Percentiles rank a stretch among this genome's conserved stretches.
Conservation (phyloP, 768 basidiomycete species). For the Boletellus emodensis region DNA sequence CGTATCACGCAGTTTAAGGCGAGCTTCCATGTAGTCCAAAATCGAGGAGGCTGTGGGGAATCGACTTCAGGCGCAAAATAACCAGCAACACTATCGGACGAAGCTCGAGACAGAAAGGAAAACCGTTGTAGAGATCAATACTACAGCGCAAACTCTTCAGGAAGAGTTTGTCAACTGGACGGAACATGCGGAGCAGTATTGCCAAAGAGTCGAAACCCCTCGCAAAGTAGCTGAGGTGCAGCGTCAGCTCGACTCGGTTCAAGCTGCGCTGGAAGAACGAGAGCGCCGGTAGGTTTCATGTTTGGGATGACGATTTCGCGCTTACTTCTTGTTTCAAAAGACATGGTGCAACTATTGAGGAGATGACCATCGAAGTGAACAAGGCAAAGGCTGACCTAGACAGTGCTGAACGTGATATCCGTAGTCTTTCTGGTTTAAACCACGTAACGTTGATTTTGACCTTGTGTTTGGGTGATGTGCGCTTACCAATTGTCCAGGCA, state of each 20-base stretch:
- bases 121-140: constrained; percentile 44
- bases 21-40: constrained; percentile 37
- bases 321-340: constrained; percentile 33
- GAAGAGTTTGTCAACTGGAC: constrained; percentile 69
- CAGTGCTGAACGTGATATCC: constrained; percentile 58
- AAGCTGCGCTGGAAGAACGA: constrained; percentile 61
- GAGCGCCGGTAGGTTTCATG: constrained; percentile 49
- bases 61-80: constrained; percentile 49
- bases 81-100: constrained; percentile 42
- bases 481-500: constrained; percentile 41
- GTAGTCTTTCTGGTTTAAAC: constrained; percentile 59
- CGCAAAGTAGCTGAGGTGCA: constrained; percentile 56
- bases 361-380: constrained; percentile 70
- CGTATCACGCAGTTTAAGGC: background rate
- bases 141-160: constrained; percentile 46
- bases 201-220: constrained; percentile 51
- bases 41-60: constrained; percentile 46
- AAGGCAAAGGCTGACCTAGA: constrained; percentile 57
- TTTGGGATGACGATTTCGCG: background rate
- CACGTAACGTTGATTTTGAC: constrained; percentile 41
- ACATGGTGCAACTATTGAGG: constrained; percentile 73
- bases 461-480: background rate
- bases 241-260: constrained; percentile 57
- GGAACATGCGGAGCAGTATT: constrained; percentile 57
- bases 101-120: constrained; percentile 52